These are phyloP conservation scores for Homolaphlyctis polyrhiza DNA, from an alignment of 371 early-diverging fungal species.

Conservation along the genomic window DNA sequence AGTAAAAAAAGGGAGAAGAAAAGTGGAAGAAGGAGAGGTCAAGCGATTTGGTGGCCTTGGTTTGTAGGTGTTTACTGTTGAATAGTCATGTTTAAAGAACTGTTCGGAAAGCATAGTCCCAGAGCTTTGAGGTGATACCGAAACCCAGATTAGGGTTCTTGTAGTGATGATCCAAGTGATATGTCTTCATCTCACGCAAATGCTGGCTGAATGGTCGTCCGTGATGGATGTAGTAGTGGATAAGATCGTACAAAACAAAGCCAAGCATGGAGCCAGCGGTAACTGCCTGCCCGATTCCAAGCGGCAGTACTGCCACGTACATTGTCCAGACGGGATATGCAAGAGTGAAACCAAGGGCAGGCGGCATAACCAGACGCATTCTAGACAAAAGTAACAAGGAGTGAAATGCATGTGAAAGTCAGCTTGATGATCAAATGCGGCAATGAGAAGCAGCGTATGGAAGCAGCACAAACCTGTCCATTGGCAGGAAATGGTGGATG, in stretches of 20 bases:
- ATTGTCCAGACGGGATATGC: conserved; percentile 54
- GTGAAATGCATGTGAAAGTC: background rate
- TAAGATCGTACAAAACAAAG: conserved; percentile 84
- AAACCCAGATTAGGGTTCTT: conserved; percentile 78
- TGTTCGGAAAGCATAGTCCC: conserved; percentile 85
- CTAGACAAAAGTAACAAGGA: conserved; percentile 28
- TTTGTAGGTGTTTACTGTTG: background rate
- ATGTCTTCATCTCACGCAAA: conserved; percentile 81
- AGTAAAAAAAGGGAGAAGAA: too few species aligned
- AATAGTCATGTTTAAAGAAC: conserved; percentile 16
- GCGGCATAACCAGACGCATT: conserved; percentile 93
- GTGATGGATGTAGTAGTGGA: conserved; percentile 92
- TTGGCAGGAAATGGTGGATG: conserved; percentile 92
- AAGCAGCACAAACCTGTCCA: conserved; percentile 45
- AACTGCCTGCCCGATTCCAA: conserved; percentile 52
- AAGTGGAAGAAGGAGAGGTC: background rate
- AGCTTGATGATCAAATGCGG: too few species aligned
- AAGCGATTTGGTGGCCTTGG: background rate
- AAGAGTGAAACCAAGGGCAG: conserved; percentile 71
- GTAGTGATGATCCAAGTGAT: conserved; percentile 94
- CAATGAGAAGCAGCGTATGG: conserved; percentile 9
- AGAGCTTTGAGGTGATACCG: conserved; percentile 89
- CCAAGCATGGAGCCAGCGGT: conserved; percentile 74
- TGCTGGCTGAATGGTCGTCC: conserved; percentile 65
- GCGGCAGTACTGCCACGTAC: conserved; percentile 44